These are phyloP conservation scores for Cutaneotrichosporon spelunceum DNA, from an alignment of 1,284 basidiomycete genomes.

Conservation along the genomic window DNA sequence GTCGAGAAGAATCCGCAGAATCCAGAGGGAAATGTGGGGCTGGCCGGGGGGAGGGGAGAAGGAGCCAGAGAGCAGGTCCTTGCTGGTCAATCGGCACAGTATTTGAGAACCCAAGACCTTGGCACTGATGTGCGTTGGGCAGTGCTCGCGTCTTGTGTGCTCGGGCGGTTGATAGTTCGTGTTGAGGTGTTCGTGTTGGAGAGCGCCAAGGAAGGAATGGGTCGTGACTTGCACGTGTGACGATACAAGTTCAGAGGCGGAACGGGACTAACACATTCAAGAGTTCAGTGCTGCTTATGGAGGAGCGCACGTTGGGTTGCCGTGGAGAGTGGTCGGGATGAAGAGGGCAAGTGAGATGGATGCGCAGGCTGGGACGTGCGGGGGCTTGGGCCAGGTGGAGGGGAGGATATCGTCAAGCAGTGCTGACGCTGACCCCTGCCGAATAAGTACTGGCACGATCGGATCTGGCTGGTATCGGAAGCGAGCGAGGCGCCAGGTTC, in stretches of 20 bases:
- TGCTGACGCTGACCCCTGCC: too few species aligned
- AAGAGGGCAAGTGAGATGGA: not conserved
- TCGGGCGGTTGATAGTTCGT: not conserved
- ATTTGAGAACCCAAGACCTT: not conserved
- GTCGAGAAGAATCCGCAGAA: not conserved
- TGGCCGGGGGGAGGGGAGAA: not conserved
- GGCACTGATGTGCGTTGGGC: not conserved
- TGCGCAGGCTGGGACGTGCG: not conserved
- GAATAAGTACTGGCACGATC: too few species aligned
- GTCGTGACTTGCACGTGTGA: not conserved
- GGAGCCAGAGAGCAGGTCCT: not conserved
- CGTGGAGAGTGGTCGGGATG: not conserved
- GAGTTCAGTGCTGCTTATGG: not conserved
- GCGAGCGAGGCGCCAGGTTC: not conserved
- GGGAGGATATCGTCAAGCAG: too few species aligned
- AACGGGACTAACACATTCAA: constrained; percentile 1
- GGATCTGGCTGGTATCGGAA: not conserved
- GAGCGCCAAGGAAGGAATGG: not conserved
- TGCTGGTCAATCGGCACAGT: not conserved
- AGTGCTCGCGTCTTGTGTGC: not conserved
- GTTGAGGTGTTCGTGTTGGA: constrained; percentile 3
- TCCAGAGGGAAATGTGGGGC: not conserved
- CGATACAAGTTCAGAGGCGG: not conserved
- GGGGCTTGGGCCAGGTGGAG: too few species aligned
- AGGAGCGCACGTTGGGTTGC: not conserved